Percentiles rank a stretch among this genome's conserved stretches.
phyloP scores from a whole-genome alignment of 129 eudicot genomes.

The Flaveria sonorensis region DNA sequence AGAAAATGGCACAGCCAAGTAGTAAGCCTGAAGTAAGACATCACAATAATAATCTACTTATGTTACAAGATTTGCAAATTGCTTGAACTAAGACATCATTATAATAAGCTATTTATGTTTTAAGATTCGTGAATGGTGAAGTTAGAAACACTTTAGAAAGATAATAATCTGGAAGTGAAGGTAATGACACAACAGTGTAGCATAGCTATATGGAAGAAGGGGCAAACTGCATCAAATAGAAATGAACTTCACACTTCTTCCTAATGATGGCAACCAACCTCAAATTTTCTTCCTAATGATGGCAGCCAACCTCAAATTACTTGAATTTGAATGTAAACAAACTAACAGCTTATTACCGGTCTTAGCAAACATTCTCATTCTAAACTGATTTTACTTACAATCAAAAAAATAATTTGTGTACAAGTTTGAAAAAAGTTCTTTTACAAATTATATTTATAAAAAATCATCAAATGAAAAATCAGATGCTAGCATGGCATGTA shows the following conservation, averaged over 20 bases:
- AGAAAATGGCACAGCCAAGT: constrained; percentile 34
- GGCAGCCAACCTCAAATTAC: background rate
- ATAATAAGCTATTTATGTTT: no score
- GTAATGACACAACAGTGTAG: background rate
- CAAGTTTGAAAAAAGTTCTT: background rate
- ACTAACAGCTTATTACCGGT: background rate
- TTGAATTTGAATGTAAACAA: background rate
- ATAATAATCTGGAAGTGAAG: background rate
- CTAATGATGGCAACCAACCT: background rate
- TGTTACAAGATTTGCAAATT: background rate
- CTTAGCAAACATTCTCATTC: background rate
- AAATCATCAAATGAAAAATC: background rate
- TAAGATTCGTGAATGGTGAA: no score
- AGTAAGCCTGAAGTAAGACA: constrained; percentile 60
- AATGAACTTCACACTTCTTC: background rate
- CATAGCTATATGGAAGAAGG: background rate
- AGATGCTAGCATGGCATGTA: background rate
- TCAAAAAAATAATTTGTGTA: background rate
- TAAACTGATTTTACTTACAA: background rate
- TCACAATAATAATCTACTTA: background rate
- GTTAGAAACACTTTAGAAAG: no score
- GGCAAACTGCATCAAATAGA: background rate
- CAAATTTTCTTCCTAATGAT: background rate
- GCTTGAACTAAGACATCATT: constrained; percentile 43
- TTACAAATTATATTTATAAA: background rate